Conservation (phyloP, 768 basidiomycete species). For the Crassisporium funariophilum region DNA sequence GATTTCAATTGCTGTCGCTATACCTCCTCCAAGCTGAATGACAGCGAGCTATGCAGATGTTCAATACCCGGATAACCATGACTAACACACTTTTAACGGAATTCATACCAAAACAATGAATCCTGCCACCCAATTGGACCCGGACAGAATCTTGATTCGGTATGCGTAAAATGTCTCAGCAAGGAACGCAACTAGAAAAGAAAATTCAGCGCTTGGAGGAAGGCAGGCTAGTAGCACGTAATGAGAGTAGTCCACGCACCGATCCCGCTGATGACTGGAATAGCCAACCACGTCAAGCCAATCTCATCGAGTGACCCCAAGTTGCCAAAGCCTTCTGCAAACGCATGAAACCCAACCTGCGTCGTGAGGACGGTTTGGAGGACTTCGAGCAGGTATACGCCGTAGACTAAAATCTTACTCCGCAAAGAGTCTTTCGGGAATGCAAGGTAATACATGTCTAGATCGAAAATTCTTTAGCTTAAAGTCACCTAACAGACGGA, state of each 20-base stretch:
- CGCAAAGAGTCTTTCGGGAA: constrained; percentile 20
- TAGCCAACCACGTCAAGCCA: constrained; percentile 17
- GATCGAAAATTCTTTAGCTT: not conserved
- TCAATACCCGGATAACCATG: not conserved
- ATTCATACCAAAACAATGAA: constrained; percentile 6
- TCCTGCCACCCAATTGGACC: constrained; percentile 2
- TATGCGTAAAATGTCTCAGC: constrained; percentile 17
- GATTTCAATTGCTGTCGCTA: constrained; percentile 13
- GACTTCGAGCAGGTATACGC: constrained; percentile 14
- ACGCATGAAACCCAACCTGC: constrained; percentile 19
- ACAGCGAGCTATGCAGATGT: constrained; percentile 16
- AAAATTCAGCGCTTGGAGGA: not conserved
- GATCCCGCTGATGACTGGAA: constrained; percentile 19
- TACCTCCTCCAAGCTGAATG: constrained; percentile 13
- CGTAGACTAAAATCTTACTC: constrained; percentile 16
- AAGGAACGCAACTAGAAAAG: constrained; percentile 13
- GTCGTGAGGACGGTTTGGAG: constrained; percentile 20
- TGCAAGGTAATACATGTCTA: constrained; percentile 26
- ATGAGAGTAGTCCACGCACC: constrained; percentile 2
- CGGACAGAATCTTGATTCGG: constrained; percentile 8
- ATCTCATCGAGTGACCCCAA: constrained; percentile 11
- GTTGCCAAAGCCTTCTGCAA: constrained; percentile 22
- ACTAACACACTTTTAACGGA: not conserved
- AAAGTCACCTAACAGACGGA: not conserved
- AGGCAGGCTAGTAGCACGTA: not conserved